Percentiles rank a stretch among this genome's conserved stretches.
Evolutionary conservation across 2,329 filamentous ascomycete genomes (phyloP).

Genomic region (Orbilia blumenaviensis): DNA sequence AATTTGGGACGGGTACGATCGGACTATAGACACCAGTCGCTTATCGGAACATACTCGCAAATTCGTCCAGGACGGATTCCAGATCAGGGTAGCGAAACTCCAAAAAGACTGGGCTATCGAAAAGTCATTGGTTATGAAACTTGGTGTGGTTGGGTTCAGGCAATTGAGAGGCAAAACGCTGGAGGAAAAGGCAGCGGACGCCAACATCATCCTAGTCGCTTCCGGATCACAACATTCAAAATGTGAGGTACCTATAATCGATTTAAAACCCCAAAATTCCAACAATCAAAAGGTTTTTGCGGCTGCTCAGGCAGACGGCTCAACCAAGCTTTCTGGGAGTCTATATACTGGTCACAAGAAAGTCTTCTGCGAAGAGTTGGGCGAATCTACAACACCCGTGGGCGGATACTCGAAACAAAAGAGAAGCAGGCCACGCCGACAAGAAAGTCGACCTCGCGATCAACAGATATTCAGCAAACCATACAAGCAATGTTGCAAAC

Average conservation of each 20-base stretch:
- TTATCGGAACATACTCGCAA: not conserved
- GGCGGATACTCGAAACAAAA: not conserved
- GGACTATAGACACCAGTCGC: not conserved
- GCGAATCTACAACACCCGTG: not conserved
- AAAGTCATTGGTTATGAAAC: not conserved
- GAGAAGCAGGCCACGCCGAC: not conserved
- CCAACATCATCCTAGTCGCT: too few species aligned
- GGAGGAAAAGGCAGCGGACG: too few species aligned
- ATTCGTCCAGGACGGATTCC: not conserved
- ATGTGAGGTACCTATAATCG: too few species aligned
- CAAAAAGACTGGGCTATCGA: not conserved
- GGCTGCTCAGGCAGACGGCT: too few species aligned
- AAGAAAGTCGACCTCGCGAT: not conserved
- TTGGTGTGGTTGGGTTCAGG: not conserved
- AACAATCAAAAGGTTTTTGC: too few species aligned
- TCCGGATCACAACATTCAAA: too few species aligned
- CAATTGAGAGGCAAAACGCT: not conserved
- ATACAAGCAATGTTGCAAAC: not conserved
- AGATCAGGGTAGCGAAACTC: not conserved
- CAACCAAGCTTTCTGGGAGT: too few species aligned
- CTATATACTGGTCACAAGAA: too few species aligned
- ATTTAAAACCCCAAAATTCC: too few species aligned
- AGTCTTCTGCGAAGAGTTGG: not conserved
- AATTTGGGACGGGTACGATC: not conserved
- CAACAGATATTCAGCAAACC: not conserved